Evolutionary conservation across 768 basidiomycete species (phyloP).

Genomic region (Tricholoma hemisulphureum): DNA sequence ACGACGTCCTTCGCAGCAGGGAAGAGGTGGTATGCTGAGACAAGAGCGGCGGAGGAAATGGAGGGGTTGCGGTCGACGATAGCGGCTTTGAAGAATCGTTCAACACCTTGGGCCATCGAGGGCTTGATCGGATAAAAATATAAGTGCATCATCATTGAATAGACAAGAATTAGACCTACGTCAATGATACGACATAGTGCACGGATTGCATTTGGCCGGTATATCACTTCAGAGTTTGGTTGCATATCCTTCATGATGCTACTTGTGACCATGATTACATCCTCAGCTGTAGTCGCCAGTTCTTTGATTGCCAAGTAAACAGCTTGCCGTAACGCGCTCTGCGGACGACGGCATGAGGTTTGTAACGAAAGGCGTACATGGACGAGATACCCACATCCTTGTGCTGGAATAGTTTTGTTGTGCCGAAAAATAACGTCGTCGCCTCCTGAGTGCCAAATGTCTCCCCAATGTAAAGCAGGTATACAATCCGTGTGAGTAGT

Average conservation of each 20-base stretch:
- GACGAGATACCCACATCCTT: constrained; percentile 78
- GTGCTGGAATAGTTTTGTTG: constrained; percentile 98
- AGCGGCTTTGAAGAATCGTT: constrained; percentile 99
- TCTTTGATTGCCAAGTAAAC: constrained; percentile 99
- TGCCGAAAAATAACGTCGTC: constrained; percentile 97
- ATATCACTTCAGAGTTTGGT: constrained; percentile 96
- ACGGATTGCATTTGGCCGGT: constrained; percentile 95
- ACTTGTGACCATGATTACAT: constrained; percentile 99
- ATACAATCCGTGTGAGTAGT: constrained; percentile 93
- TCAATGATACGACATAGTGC: constrained; percentile 96
- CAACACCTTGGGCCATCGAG: constrained; percentile 99
- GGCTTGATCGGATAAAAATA: constrained; percentile 48
- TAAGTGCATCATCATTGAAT: neutral
- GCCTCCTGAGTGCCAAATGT: constrained; percentile 94
- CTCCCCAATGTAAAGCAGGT: constrained; percentile 95
- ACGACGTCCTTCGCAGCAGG: constrained; percentile 93
- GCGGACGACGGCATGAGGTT: constrained; percentile 12
- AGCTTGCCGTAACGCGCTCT: constrained; percentile 95
- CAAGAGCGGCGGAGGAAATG: constrained; percentile 93
- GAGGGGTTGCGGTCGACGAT: constrained; percentile 96
- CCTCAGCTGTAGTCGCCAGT: constrained; percentile 90
- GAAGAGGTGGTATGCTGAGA: constrained; percentile 96
- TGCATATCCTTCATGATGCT: constrained; percentile 99
- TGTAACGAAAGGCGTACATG: neutral
- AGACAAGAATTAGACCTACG: constrained; percentile 52